Conservation (phyloP, 1,284 basidiomycete genomes). For the Coniophora puteana region DNA sequence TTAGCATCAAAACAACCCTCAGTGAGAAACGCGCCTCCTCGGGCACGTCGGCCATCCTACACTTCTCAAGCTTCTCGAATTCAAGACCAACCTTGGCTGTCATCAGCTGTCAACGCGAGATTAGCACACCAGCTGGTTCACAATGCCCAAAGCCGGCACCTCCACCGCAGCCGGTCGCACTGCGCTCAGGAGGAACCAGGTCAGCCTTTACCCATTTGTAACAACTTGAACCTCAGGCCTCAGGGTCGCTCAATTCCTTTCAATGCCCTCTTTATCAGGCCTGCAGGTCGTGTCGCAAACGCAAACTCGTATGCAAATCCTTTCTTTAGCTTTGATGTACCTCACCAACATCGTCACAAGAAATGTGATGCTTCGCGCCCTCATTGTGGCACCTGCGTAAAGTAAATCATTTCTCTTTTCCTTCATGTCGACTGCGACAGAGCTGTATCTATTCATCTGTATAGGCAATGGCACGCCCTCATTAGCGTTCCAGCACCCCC, state of each 20-base stretch:
- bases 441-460: constrained; percentile 8
- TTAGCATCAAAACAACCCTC: too few relatives aligned
- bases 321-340: neutral
- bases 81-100: too few relatives aligned
- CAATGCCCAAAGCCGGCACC: constrained; percentile 61
- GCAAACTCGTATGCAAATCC: constrained; percentile 61
- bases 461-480: constrained; percentile 73
- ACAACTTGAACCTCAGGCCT: constrained; percentile 5
- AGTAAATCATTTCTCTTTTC: constrained; percentile 41
- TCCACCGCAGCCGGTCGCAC: constrained; percentile 40
- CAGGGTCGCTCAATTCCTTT: neutral
- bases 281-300: constrained; percentile 74
- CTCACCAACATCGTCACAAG: constrained; percentile 31
- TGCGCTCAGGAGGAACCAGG: constrained; percentile 77
- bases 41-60: too few relatives aligned
- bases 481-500: constrained; percentile 76
- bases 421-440: constrained; percentile 11
- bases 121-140: neutral
- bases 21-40: too few relatives aligned
- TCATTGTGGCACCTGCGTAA: constrained; percentile 78
- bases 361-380: constrained; percentile 83
- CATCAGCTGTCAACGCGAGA: neutral
- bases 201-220: constrained; percentile 21
- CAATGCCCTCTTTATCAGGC: constrained; percentile 41
- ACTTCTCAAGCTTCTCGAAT: too few relatives aligned